phyloP scores from a whole-genome alignment of 1,139 yeast species.

The Candida sanyaensis region DNA sequence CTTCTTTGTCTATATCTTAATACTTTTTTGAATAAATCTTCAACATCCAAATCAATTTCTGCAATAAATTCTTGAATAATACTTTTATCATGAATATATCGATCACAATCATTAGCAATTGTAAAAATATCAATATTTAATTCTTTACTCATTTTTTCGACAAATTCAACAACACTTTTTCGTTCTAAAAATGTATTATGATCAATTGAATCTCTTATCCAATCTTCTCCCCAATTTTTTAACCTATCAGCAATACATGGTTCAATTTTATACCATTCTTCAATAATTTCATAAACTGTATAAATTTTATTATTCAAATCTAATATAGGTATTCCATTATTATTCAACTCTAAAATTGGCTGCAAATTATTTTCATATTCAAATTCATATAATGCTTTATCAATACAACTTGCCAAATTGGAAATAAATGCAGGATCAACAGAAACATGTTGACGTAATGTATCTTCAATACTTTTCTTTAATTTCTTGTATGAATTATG shows the following conservation, averaged over 20 bases:
- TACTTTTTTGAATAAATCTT: slow-evolving; percentile 16
- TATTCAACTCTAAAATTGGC: slow-evolving; percentile 7
- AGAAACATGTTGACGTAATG: slow-evolving; percentile 9
- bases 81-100: slow-evolving; percentile 17
- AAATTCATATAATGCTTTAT: slow-evolving; percentile 10
- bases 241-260: slow-evolving; percentile 15
- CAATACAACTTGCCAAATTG: slow-evolving; percentile 8
- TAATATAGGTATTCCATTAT: slow-evolving; percentile 11
- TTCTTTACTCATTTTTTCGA: slow-evolving; percentile 15
- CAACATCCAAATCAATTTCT: slow-evolving; percentile 17
- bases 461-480: slow-evolving; percentile 8
- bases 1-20: slow-evolving; percentile 15
- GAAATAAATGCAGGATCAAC: slow-evolving; percentile 14
- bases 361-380: slow-evolving; percentile 4
- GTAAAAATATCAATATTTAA: slow-evolving; percentile 14
- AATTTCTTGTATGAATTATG: slow-evolving; percentile 10
- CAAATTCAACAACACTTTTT: slow-evolving; percentile 16
- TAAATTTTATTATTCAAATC: slow-evolving; percentile 17
- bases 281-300: slow-evolving; percentile 18
- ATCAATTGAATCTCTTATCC: slow-evolving; percentile 19
- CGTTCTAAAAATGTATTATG: slow-evolving; percentile 17
- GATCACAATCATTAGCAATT: slow-evolving; percentile 18
- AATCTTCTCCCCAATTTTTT: slow-evolving; percentile 14
- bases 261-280: slow-evolving; percentile 16
- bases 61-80: slow-evolving; percentile 19